Conservation (phyloP, 2,329 filamentous ascomycete species). For the Chaetomiaceae sp. region DNA sequence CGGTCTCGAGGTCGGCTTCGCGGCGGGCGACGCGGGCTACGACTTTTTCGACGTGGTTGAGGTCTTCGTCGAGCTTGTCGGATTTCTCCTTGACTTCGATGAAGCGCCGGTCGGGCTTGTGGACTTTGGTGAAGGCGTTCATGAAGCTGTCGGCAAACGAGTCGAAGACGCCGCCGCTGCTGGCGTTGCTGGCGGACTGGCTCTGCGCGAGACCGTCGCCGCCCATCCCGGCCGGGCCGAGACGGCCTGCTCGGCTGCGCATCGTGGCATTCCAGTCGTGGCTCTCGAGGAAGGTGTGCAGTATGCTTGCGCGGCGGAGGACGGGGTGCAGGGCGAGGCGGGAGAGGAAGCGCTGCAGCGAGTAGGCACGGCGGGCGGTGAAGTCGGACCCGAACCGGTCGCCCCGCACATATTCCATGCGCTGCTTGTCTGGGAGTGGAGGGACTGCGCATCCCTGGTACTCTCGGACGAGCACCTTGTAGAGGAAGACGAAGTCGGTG, state of each 20-base stretch:
- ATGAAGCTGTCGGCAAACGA: constrained; percentile 94
- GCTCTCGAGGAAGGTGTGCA: constrained; percentile 88
- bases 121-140: constrained; percentile 93
- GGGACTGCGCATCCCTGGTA: constrained; percentile 91
- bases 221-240: constrained; percentile 32
- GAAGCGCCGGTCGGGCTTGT: constrained; percentile 92
- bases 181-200: not conserved
- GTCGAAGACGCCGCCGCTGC: constrained; percentile 74
- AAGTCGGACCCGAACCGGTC: constrained; percentile 95
- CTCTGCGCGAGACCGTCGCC: constrained; percentile 35
- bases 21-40: constrained; percentile 83
- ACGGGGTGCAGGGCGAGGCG: constrained; percentile 84
- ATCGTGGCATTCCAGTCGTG: constrained; percentile 96
- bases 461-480: constrained; percentile 80
- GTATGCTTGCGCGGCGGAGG: constrained; percentile 72
- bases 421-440: constrained; percentile 95
- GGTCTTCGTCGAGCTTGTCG: constrained; percentile 90
- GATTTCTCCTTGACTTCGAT: constrained; percentile 89
- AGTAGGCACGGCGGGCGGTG: constrained; percentile 80
- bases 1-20: constrained; percentile 79
- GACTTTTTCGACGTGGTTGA: constrained; percentile 92
- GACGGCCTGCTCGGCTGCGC: constrained; percentile 67
- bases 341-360: constrained; percentile 83
- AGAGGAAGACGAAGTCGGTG: constrained; percentile 96
- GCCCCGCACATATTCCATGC: constrained; percentile 96